A percentile compares a stretch with the other conserved stretches of the same genome.
Evolutionary conservation across 2,329 filamentous ascomycete genomes (phyloP).

Genomic region (Aureobasidium sp.): DNA sequence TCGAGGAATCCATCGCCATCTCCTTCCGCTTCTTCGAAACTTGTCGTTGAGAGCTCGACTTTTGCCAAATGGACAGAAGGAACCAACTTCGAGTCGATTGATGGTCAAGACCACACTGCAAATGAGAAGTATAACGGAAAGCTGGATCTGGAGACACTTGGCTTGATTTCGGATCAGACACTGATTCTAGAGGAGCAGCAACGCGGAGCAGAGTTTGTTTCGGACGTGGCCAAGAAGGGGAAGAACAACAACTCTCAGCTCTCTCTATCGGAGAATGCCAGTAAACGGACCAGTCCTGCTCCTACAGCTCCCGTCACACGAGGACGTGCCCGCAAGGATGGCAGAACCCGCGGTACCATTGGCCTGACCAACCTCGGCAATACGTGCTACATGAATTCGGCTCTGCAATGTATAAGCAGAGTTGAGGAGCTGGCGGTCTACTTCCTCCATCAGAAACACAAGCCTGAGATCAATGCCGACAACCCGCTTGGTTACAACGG

Average conservation of each 20-base stretch:
- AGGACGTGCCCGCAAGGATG: slow-evolving; percentile 62
- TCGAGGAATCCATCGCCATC: slow-evolving; percentile 39
- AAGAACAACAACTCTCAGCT: slow-evolving; percentile 41
- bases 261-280: slow-evolving; percentile 31
- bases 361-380: slow-evolving; percentile 89
- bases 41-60: slow-evolving; percentile 55
- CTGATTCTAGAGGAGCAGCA: slow-evolving; percentile 79
- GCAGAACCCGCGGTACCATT: slow-evolving; percentile 66
- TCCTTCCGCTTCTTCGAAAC: slow-evolving; percentile 39
- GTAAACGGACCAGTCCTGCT: slow-evolving; percentile 65
- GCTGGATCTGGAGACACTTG: slow-evolving; percentile 57
- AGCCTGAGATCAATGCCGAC: slow-evolving; percentile 71
- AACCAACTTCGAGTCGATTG: slow-evolving; percentile 59
- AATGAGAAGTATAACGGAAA: slow-evolving; percentile 73
- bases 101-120: slow-evolving; percentile 60
- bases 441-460: slow-evolving; percentile 67
- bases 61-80: slow-evolving; percentile 58
- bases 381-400: slow-evolving; percentile 99
- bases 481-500: slow-evolving; percentile 85
- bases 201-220: slow-evolving; percentile 51
- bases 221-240: slow-evolving; percentile 39
- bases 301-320: slow-evolving; percentile 57
- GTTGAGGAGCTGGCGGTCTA: slow-evolving; percentile 91
- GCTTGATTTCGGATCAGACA: slow-evolving; percentile 64
- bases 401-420: slow-evolving; percentile 86